Evolutionary conservation across 768 basidiomycete genomes (phyloP).

Genomic region (Tephrocybe rancida): DNA sequence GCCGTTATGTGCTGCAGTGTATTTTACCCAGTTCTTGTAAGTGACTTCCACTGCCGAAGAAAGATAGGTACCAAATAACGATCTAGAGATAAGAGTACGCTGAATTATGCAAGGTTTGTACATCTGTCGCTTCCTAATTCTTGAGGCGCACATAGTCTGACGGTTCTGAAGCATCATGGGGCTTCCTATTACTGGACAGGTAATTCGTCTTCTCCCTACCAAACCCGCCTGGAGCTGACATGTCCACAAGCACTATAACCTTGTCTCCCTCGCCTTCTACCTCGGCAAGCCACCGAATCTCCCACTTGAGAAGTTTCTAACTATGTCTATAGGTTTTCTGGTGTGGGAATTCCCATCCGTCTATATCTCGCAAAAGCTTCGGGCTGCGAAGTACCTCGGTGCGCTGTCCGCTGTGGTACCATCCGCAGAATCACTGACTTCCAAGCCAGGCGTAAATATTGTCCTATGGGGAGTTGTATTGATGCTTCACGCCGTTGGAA

Average conservation of each 20-base stretch:
- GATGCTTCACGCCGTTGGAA: conserved; percentile 60
- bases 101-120: conserved; percentile 67
- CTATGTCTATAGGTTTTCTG: conserved; percentile 43
- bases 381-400: conserved; percentile 67
- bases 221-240: background rate
- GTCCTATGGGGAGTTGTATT: conserved; percentile 60
- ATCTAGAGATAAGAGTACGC: conserved; percentile 64
- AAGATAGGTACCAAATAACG: background rate
- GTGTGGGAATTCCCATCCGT: conserved; percentile 68
- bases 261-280: conserved; percentile 67
- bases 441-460: conserved; percentile 50
- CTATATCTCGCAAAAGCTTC: conserved; percentile 63
- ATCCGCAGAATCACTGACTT: background rate
- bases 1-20: conserved; percentile 62
- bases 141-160: background rate
- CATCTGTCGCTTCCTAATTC: background rate
- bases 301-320: background rate
- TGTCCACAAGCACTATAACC: conserved; percentile 52
- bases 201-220: conserved; percentile 18
- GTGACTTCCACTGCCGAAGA: conserved; percentile 12
- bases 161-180: conserved; percentile 54
- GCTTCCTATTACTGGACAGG: conserved; percentile 65
- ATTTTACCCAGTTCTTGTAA: conserved; percentile 69
- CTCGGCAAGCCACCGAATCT: conserved; percentile 37
- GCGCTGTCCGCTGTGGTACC: conserved; percentile 1